Evolutionary conservation across 495 filamentous ascomycete genomes (phyloP).

Genomic region (Penicillium maclennaniae): DNA sequence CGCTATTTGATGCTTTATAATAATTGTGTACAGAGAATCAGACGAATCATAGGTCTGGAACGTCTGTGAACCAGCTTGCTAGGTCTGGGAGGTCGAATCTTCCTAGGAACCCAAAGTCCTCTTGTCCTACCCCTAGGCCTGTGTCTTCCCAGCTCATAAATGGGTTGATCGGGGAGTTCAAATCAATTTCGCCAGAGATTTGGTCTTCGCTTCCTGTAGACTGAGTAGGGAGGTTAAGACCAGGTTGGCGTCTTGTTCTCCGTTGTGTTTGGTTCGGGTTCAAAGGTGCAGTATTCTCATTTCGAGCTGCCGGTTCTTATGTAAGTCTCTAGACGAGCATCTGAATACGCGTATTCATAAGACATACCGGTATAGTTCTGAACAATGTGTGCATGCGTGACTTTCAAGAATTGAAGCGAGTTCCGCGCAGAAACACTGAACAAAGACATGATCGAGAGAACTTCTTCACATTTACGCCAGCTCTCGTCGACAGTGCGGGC

Average conservation of each 20-base stretch:
- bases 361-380: conserved; percentile 21
- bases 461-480: conserved; percentile 30
- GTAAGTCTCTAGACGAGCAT: not conserved
- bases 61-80: conserved; percentile 32
- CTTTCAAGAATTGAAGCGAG: conserved; percentile 31
- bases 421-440: conserved; percentile 31
- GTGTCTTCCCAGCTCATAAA: conserved; percentile 25
- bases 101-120: conserved; percentile 30
- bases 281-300: not conserved
- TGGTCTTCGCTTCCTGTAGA: conserved; percentile 6
- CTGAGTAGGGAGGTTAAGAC: not conserved
- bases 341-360: not conserved
- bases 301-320: not conserved
- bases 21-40: not conserved
- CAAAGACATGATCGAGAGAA: conserved; percentile 26
- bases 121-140: conserved; percentile 16
- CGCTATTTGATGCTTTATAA: conserved; percentile 35
- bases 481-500: conserved; percentile 15
- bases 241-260: not conserved
- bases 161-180: conserved; percentile 7
- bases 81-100: conserved; percentile 34
- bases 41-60: conserved; percentile 20
- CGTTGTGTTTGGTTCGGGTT: conserved; percentile 4
- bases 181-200: not conserved
- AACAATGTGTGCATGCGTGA: conserved; percentile 22